These are phyloP conservation scores for Botrytis tulipae DNA, from an alignment of 2,329 filamentous ascomycete species.

Conservation along the genomic window DNA sequence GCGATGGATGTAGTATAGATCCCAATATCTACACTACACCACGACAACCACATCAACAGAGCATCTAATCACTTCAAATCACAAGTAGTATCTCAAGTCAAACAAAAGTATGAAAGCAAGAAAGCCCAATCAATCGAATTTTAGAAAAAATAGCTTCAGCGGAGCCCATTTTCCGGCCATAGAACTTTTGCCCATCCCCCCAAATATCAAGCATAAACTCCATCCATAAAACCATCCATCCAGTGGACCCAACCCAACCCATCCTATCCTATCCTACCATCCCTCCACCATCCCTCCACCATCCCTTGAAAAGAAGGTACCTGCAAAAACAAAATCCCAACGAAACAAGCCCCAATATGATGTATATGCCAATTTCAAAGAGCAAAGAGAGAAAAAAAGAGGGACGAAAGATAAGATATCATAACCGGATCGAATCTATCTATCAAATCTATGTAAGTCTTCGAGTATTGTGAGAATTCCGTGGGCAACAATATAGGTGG, in stretches of 20 bases:
- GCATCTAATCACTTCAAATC: background rate
- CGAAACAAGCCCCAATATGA: background rate
- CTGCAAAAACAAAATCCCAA: conserved; percentile 3
- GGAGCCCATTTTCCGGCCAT: conserved; percentile 3
- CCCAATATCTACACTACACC: background rate
- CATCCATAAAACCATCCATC: background rate
- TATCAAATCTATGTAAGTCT: background rate
- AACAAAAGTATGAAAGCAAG: background rate
- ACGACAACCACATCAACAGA: background rate
- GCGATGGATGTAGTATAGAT: background rate
- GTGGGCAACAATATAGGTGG: background rate
- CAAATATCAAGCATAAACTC: background rate
- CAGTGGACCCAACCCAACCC: background rate
- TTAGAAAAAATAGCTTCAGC: background rate
- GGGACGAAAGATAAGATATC: background rate
- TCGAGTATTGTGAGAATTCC: background rate
- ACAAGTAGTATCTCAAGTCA: background rate
- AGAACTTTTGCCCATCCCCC: background rate
- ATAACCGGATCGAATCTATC: conserved; percentile 8
- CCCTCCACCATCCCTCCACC: background rate
- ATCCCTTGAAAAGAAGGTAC: background rate
- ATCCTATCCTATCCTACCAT: conserved; percentile 5
- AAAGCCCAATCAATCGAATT: conserved; percentile 7
- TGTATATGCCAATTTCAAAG: background rate
- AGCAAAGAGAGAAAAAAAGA: background rate